A percentile compares a stretch with the other conserved stretches of the same genome.
Conservation (phyloP, 306 rosid species). For the Prinsepia uniflora region DNA sequence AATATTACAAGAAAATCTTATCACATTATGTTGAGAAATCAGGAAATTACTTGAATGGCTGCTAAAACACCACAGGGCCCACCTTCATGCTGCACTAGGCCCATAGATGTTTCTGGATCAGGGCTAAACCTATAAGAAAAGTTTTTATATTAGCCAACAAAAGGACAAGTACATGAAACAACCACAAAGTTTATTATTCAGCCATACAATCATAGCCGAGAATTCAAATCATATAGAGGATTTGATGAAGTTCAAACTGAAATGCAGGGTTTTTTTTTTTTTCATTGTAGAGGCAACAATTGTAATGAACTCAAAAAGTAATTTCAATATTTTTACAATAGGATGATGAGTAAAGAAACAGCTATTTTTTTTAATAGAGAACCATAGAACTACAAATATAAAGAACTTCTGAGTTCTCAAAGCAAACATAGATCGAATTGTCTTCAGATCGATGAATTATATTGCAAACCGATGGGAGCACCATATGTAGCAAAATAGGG, state of each 20-base stretch:
- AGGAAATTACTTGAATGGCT: conserved; percentile 79
- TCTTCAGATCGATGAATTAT: not conserved
- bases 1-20: conserved; percentile 21
- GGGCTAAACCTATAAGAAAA: conserved; percentile 64
- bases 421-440: conserved; percentile 6
- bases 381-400: not conserved
- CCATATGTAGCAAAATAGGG: not conserved
- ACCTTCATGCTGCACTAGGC: conserved; percentile 99
- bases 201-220: not conserved
- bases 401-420: not conserved
- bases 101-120: conserved; percentile 87
- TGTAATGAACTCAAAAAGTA: not conserved
- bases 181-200: conserved; percentile 4
- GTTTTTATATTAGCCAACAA: conserved; percentile 32
- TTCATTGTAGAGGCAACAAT: not conserved
- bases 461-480: not conserved
- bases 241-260: not conserved
- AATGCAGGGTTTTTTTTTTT: not conserved
- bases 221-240: not conserved
- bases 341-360: not conserved
- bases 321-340: not conserved
- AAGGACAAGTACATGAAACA: conserved; percentile 24
- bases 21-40: conserved; percentile 29
- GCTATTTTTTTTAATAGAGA: not conserved
- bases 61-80: conserved; percentile 99